Percentiles rank a stretch among this genome's conserved stretches.
These are phyloP conservation scores for Verticillium dahliae DNA, from an alignment of 2,329 filamentous ascomycete species.

Conservation along the genomic window DNA sequence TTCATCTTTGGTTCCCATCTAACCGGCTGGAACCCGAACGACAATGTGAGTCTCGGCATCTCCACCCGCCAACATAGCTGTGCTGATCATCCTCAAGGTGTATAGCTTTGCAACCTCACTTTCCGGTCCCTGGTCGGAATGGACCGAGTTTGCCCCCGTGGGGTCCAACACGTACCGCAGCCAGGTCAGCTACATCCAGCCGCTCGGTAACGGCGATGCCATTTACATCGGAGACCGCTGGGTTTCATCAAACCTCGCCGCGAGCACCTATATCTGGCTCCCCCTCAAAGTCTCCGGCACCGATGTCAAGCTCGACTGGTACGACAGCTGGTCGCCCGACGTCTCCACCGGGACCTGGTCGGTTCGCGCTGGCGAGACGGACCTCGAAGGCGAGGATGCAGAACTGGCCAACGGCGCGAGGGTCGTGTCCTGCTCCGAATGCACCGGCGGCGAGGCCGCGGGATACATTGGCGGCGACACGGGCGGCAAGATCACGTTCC, in stretches of 20 bases:
- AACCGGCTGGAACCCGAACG: conserved; percentile 54
- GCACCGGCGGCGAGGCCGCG: conserved; percentile 40
- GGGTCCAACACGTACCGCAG: conserved; percentile 52
- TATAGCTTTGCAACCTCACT: conserved; percentile 54
- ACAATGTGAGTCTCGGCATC: conserved; percentile 38
- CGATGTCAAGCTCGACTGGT: conserved; percentile 41
- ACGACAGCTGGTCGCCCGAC: conserved; percentile 48
- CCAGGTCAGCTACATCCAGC: conserved; percentile 55
- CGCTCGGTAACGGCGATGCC: conserved; percentile 26
- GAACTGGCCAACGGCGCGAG: conserved; percentile 37
- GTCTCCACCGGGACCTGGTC: conserved; percentile 34
- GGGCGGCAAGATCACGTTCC: conserved; percentile 40
- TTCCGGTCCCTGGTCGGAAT: conserved; percentile 53
- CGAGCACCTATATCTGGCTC: conserved; percentile 59
- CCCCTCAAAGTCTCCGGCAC: conserved; percentile 48
- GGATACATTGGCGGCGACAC: conserved; percentile 49
- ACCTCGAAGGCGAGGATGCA: conserved; percentile 45
- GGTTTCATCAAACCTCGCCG: conserved; percentile 51
- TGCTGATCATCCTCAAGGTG: conserved; percentile 15
- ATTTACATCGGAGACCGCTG: conserved; percentile 66
- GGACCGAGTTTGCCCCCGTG: conserved; percentile 50
- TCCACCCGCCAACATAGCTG: not conserved
- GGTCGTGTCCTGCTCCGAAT: conserved; percentile 39
- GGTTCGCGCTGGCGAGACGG: conserved; percentile 35
- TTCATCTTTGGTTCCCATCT: conserved; percentile 58